Base-by-base conservation (phyloP, 305 asterid species). In the Fraxinus ornus region DNA sequence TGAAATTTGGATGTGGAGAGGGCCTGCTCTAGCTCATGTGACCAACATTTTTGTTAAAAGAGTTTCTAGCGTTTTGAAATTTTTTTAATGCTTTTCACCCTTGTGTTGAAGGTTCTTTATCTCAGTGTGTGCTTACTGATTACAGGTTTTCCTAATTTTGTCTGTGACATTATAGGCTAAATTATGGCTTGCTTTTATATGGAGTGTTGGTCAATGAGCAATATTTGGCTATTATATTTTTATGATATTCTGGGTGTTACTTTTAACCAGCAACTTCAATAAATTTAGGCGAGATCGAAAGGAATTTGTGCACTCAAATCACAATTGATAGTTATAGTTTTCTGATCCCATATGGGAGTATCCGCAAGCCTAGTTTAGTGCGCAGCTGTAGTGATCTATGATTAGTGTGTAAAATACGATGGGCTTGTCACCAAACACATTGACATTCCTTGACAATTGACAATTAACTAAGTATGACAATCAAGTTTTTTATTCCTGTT, bases 281-380 rank as follows among this genome's bases (percentile, higher is more conserved):
- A 62, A 62, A 62, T 5, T 6, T 6, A 12, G 13, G 28, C 5
- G 30, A 19, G 5, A 19, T 6, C 39, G 30, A 26, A 70, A 70
- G 75, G 35, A 26, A 70, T 70, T 30, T 12, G 75, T 12, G 75
- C 35, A 26, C 75, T 70, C 9, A n/a, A 70, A 10, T 68, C 36
- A 30, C 36, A 70, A 70, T 70, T 70, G 41, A 30, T 33, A 70
- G 41, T 30, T 71, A 32, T 17, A 71, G 44, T 32, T 28, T 32
- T 71, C 26, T 32, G 76, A 71, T 32, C 37, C 35, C 10, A 15
- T 13, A 17, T 70, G 19, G 21, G 21, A 70, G 39, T 32, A 15
- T 70, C 76, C 4, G 24, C 76, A 28, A 15, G 76, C 76, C 76
- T 70, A 70, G 75, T 28, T 70, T 70, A 68, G 41, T 70, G 41